These are phyloP conservation scores for Bretschneidera sinensis DNA, from an alignment of 345 rosid species.

Conservation along the genomic window DNA sequence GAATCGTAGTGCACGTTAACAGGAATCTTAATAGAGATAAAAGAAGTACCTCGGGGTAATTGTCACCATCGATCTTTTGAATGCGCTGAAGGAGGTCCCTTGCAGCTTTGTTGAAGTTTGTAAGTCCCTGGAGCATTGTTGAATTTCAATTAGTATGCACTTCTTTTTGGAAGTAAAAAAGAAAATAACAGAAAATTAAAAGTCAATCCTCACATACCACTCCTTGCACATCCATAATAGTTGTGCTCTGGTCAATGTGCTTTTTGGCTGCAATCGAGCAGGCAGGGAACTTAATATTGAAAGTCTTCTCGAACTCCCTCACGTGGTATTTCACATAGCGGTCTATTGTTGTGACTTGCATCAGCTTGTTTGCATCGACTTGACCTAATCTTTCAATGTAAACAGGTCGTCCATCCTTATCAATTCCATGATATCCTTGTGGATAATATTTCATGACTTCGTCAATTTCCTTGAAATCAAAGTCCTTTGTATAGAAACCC, in stretches of 20 bases:
- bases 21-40: background rate
- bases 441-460: conserved; percentile 78
- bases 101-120: conserved; percentile 74
- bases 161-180: background rate
- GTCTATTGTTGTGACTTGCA: conserved; percentile 78
- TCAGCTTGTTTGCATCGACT: conserved; percentile 77
- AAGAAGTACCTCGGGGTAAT: conserved; percentile 74
- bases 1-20: background rate
- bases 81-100: conserved; percentile 69
- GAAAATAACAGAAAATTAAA: no score
- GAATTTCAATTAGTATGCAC: background rate
- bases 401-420: conserved; percentile 79
- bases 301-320: conserved; percentile 78
- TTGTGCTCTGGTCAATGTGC: conserved; percentile 88
- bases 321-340: conserved; percentile 83
- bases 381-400: conserved; percentile 80
- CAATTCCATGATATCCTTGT: conserved; percentile 89
- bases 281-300: conserved; percentile 64
- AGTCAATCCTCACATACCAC: conserved; percentile 59
- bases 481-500: conserved; percentile 42
- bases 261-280: conserved; percentile 69
- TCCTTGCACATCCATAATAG: conserved; percentile 90
- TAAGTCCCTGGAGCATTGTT: conserved; percentile 59
- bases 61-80: conserved; percentile 77
- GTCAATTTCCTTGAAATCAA: conserved; percentile 64